Evolutionary conservation across 768 basidiomycete genomes (phyloP).

Genomic region (Rhizopogon roseolus): DNA sequence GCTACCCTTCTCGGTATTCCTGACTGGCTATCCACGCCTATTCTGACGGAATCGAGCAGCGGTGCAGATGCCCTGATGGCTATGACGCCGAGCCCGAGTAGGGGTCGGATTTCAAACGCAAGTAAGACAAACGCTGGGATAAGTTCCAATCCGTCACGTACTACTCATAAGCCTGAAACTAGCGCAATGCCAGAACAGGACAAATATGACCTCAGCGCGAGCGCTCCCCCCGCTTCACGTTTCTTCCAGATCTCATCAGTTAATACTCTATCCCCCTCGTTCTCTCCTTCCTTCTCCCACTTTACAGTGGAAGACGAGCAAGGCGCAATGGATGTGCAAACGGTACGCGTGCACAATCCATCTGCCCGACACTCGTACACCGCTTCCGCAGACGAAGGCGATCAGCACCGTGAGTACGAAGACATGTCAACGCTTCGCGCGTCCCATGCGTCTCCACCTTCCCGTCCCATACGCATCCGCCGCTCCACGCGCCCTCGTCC

Average conservation of each 20-base stretch:
- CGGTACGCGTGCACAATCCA: background rate
- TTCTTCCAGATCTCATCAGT: conserved; percentile 15
- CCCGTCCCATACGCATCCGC: conserved; percentile 26
- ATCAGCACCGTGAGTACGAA: background rate
- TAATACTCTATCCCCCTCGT: conserved; percentile 5
- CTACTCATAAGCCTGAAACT: conserved; percentile 1
- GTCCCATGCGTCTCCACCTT: background rate
- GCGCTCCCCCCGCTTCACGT: conserved; percentile 16
- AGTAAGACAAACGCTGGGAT: background rate
- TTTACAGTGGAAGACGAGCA: background rate
- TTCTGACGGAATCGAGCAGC: conserved; percentile 8
- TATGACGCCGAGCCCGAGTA: conserved; percentile 23
- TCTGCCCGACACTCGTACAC: background rate
- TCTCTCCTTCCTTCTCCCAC: background rate
- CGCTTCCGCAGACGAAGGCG: background rate
- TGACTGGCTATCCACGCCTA: conserved; percentile 26
- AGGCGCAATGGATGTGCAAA: background rate
- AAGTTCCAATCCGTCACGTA: background rate
- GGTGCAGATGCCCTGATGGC: conserved; percentile 34
- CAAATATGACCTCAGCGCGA: conserved; percentile 11
- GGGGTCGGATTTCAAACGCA: background rate
- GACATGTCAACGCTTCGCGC: background rate
- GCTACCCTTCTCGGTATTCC: conserved; percentile 20
- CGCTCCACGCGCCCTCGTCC: conserved; percentile 36
- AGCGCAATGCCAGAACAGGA: conserved; percentile 15